These are phyloP conservation scores for Penicillium sp. DNA, from an alignment of 2,329 filamentous ascomycete genomes.

Conservation along the genomic window DNA sequence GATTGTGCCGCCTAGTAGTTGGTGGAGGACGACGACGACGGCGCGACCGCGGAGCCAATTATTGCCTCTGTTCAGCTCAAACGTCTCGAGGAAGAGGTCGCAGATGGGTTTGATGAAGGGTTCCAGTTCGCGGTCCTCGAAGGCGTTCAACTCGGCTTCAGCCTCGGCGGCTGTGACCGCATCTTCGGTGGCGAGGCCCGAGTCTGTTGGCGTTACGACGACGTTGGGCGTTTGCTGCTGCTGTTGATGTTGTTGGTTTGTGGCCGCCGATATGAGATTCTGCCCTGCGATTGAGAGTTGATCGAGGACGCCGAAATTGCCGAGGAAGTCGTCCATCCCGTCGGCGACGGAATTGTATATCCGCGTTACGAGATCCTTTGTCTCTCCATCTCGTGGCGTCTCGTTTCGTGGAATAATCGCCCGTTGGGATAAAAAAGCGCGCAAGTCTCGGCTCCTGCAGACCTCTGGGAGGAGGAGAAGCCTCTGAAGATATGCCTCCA, in stretches of 20 bases:
- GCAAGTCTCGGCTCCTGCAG: slow-evolving; percentile 88
- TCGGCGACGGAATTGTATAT: slow-evolving; percentile 97
- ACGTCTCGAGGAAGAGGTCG: slow-evolving; percentile 94
- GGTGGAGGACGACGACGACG: slow-evolving; percentile 94
- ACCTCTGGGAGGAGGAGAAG: slow-evolving; percentile 88
- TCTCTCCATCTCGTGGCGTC: slow-evolving; percentile 66
- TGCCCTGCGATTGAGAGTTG: slow-evolving; percentile 92
- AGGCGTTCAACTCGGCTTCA: slow-evolving; percentile 90
- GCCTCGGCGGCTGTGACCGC: slow-evolving; percentile 70
- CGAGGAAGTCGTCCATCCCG: slow-evolving; percentile 96
- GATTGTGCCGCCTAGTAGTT: slow-evolving; percentile 92
- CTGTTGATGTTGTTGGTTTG: slow-evolving; percentile 51
- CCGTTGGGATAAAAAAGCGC: slow-evolving; percentile 87
- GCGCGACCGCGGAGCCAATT: slow-evolving; percentile 96
- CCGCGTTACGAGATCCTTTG: slow-evolving; percentile 82
- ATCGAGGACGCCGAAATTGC: slow-evolving; percentile 93
- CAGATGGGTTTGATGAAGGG: slow-evolving; percentile 99
- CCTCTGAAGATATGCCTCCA: slow-evolving; percentile 84
- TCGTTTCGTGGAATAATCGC: slow-evolving; percentile 73
- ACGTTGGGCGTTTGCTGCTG: slow-evolving; percentile 49
- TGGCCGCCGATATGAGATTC: slow-evolving; percentile 68
- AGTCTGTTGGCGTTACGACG: slow-evolving; percentile 47
- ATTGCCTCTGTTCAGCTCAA: slow-evolving; percentile 91
- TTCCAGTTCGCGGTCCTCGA: slow-evolving; percentile 85
- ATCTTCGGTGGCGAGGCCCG: slow-evolving; percentile 51